Conservation (phyloP, 257 asterid genomes). For the Orobanche coerulescens region DNA sequence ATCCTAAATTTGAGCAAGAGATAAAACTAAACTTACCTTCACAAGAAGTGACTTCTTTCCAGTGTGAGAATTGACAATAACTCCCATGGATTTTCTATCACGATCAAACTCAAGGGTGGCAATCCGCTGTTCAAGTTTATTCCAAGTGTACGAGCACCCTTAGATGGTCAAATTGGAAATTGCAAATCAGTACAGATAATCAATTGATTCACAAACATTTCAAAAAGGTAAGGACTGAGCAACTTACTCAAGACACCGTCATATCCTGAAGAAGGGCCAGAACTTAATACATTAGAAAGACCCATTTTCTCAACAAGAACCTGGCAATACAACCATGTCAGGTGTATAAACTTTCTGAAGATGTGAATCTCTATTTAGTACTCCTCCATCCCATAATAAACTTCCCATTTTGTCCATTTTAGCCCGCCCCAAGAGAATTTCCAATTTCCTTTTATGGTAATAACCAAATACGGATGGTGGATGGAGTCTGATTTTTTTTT, state of each 20-base stretch:
- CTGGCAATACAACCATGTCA: slow-evolving; percentile 34
- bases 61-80: slow-evolving; percentile 53
- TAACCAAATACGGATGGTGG: too few relatives aligned
- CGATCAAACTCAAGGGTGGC: too few relatives aligned
- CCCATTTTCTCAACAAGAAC: slow-evolving; percentile 98
- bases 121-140: slow-evolving; percentile 58
- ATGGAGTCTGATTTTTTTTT: too few relatives aligned
- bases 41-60: slow-evolving; percentile 64
- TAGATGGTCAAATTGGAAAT: slow-evolving; percentile 16
- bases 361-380: neutral
- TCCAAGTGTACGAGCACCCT: slow-evolving; percentile 76
- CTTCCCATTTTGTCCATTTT: too few relatives aligned
- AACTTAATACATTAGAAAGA: slow-evolving; percentile 48
- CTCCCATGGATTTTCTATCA: too few relatives aligned
- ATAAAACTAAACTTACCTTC: slow-evolving; percentile 43
- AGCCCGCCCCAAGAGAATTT: too few relatives aligned
- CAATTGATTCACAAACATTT: neutral
- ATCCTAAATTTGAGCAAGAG: slow-evolving; percentile 5
- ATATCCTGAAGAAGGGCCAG: too few relatives aligned
- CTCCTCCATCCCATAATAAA: too few relatives aligned
- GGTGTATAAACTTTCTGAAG: neutral
- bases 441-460: too few relatives aligned
- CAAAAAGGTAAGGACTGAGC: neutral
- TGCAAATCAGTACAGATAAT: slow-evolving; percentile 23
- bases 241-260: slow-evolving; percentile 66